A percentile compares a stretch with the other conserved stretches of the same genome.
Evolutionary conservation across 257 asterid species (phyloP).

Genomic region (Nicotiana paniculata): DNA sequence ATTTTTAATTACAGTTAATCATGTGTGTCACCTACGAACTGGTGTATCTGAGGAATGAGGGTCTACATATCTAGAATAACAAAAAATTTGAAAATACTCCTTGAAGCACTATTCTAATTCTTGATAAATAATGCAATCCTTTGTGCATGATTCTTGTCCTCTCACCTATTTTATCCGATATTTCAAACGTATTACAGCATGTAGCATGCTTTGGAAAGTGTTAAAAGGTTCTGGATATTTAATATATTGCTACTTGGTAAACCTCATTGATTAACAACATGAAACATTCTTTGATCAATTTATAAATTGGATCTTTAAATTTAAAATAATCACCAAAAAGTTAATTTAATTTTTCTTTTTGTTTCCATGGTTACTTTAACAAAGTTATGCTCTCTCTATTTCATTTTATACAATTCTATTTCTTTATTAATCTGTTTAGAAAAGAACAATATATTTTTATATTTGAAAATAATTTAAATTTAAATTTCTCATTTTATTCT

Average conservation of each 20-base stretch:
- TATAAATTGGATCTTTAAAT: not conserved
- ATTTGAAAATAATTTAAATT: not conserved
- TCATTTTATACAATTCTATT: not conserved
- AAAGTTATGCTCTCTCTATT: not conserved
- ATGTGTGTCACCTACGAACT: too few species aligned
- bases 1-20: too few species aligned
- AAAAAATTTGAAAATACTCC: too few species aligned
- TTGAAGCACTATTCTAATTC: too few species aligned
- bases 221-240: not conserved
- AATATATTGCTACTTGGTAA: not conserved
- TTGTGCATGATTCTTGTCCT: not conserved
- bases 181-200: not conserved
- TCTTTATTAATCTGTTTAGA: not conserved
- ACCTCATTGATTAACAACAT: not conserved
- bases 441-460: rapidly evolving
- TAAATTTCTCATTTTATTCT: not conserved
- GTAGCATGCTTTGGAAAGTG: not conserved
- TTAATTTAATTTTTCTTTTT: not conserved
- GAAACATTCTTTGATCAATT: not conserved
- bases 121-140: too few species aligned
- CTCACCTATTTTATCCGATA: not conserved
- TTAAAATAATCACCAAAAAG: not conserved
- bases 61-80: too few species aligned
- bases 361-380: not conserved
- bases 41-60: too few species aligned